Conservation (phyloP, 148 eudicot species). For the Rhododendron williamsianum region DNA sequence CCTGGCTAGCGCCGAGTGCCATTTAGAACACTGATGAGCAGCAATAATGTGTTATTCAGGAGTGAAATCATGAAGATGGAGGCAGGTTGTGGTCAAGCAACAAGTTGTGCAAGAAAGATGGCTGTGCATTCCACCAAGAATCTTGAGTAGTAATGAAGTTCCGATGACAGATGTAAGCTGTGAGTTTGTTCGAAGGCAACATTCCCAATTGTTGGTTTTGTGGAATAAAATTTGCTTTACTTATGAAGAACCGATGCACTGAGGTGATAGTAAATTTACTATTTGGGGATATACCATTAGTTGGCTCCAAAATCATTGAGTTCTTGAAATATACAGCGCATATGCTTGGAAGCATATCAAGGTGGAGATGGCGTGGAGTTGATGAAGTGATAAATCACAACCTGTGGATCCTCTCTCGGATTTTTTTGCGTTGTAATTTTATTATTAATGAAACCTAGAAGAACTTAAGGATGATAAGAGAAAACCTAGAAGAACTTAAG, state of each 20-base stretch:
- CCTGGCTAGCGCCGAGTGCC: no score
- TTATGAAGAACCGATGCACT: neutral
- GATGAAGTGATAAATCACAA: neutral
- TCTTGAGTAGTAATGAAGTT: neutral
- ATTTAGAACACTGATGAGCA: neutral
- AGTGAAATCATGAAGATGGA: neutral
- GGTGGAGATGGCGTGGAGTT: neutral
- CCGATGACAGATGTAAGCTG: neutral
- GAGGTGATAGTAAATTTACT: neutral
- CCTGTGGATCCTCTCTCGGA: neutral
- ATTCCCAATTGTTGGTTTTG: neutral
- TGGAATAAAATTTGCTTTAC: neutral
- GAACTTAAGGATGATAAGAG: neutral
- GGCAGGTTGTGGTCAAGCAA: neutral
- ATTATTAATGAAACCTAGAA: neutral
- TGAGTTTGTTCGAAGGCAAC: neutral
- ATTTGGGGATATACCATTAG: neutral
- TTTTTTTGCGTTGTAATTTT: neutral
- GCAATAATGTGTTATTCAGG: neutral
- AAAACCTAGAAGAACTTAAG: neutral
- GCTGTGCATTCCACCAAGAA: neutral
- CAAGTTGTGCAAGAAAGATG: neutral
- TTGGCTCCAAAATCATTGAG: neutral
- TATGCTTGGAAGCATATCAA: neutral
- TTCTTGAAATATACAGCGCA: neutral